A percentile compares a stretch with the other conserved stretches of the same genome.
Conservation (phyloP, 2,329 filamentous ascomycete genomes). For the Rhytidhysteron rufulum region DNA sequence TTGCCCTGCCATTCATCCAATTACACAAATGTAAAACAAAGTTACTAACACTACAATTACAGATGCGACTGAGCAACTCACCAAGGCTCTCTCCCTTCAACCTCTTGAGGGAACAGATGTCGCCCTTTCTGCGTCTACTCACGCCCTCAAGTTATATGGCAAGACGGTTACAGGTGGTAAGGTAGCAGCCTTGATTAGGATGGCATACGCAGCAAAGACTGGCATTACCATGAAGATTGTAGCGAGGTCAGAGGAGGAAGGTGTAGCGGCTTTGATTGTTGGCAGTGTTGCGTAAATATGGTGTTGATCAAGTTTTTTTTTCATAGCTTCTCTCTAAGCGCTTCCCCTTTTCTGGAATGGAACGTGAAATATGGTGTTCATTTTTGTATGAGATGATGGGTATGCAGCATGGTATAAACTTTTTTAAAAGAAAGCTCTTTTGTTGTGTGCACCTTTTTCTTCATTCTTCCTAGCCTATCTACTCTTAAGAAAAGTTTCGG, state of each 20-base stretch:
- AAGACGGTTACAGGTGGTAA: slow-evolving; percentile 90
- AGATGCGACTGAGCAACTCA: slow-evolving; percentile 91
- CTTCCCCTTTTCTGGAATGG: no score
- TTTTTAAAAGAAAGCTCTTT: no score
- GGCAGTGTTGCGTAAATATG: slow-evolving; percentile 69
- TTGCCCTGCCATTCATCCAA: neutral
- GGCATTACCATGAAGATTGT: slow-evolving; percentile 96
- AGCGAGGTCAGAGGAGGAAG: slow-evolving; percentile 87
- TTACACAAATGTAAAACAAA: neutral
- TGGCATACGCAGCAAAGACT: slow-evolving; percentile 89
- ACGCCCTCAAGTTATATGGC: slow-evolving; percentile 92
- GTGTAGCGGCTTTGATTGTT: slow-evolving; percentile 78
- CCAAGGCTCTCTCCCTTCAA: slow-evolving; percentile 82
- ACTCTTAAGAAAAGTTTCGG: no score
- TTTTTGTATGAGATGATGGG: no score
- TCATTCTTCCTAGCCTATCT: no score
- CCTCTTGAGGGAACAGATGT: slow-evolving; percentile 93
- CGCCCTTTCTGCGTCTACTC: slow-evolving; percentile 80
- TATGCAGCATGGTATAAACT: no score
- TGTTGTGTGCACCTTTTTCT: no score
- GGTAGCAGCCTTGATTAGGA: slow-evolving; percentile 81
- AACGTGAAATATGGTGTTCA: no score
- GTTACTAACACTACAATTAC: slow-evolving; percentile 10
- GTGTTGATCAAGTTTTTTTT: neutral
- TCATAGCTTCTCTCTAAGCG: neutral